phyloP scores from a whole-genome alignment of 192 early-diverging fungal species.

The Backusella macrospora region DNA sequence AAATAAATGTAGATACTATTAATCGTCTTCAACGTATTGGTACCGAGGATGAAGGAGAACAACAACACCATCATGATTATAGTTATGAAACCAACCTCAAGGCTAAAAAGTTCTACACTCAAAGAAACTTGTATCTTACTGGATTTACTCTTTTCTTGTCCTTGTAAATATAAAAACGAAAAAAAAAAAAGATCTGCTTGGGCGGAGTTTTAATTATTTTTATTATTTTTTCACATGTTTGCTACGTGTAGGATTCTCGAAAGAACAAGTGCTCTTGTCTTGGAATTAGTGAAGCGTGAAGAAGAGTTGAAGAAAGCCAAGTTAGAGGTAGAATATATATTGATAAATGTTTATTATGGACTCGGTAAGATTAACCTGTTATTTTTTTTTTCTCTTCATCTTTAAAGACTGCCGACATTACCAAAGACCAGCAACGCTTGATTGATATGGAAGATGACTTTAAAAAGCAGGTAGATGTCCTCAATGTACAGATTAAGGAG shows the following conservation, averaged over 20 bases:
- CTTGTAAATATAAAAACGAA: constrained; percentile 36
- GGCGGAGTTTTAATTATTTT: background rate
- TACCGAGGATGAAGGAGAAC: constrained; percentile 25
- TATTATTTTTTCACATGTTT: background rate
- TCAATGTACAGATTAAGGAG: constrained; percentile 30
- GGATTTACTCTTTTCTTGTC: constrained; percentile 65
- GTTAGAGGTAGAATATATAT: too few species aligned
- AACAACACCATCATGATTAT: constrained; percentile 33
- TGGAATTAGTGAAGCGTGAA: constrained; percentile 53
- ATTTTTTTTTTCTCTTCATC: background rate
- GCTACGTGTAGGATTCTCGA: constrained; percentile 48
- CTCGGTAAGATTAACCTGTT: background rate
- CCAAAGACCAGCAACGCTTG: constrained; percentile 31
- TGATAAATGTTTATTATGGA: background rate
- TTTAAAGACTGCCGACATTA: constrained; percentile 17
- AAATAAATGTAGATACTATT: constrained; percentile 46
- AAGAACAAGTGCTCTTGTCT: constrained; percentile 53
- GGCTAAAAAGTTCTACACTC: constrained; percentile 59
- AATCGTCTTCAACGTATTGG: constrained; percentile 48
- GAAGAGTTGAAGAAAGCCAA: constrained; percentile 38
- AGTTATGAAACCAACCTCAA: constrained; percentile 43
- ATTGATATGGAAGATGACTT: constrained; percentile 33
- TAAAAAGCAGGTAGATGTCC: constrained; percentile 23
- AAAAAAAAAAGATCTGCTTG: background rate
- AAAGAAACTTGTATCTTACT: constrained; percentile 64